Conservation (phyloP, 208 protist species). For the Trichomonas vaginalis region DNA sequence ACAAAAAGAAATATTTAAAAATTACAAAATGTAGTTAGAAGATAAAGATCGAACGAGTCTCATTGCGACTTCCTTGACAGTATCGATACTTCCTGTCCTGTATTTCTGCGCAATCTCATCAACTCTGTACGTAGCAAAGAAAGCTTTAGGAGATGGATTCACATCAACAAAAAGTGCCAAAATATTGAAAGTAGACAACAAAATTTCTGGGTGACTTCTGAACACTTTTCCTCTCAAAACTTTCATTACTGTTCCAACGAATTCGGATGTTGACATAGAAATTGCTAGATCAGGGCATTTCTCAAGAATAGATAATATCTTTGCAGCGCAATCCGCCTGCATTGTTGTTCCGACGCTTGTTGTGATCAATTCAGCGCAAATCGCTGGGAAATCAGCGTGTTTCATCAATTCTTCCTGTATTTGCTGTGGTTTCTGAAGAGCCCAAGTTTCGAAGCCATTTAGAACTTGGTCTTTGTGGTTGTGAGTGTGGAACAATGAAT, state of each 20-base stretch:
- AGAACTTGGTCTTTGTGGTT: background rate
- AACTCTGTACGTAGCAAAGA: background rate
- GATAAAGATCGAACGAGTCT: background rate
- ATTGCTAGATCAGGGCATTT: background rate
- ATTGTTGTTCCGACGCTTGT: background rate
- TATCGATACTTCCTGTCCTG: background rate
- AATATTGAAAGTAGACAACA: background rate
- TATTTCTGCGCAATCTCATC: background rate
- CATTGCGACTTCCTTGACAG: background rate
- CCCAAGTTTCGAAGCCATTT: background rate
- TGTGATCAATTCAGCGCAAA: background rate
- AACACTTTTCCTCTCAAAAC: background rate
- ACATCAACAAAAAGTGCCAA: background rate
- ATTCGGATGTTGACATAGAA: background rate
- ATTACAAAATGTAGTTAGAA: background rate
- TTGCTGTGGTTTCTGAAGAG: background rate
- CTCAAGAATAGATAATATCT: background rate
- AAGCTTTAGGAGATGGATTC: background rate
- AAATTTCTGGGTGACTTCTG: background rate
- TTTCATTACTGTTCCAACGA: background rate
- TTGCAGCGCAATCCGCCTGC: no score
- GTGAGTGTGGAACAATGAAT: background rate
- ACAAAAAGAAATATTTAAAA: background rate
- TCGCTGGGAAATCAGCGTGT: background rate
- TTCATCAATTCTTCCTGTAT: background rate